Conservation (phyloP, 805 yeast genomes). For the Vanderwaltozyma tropicalis region DNA sequence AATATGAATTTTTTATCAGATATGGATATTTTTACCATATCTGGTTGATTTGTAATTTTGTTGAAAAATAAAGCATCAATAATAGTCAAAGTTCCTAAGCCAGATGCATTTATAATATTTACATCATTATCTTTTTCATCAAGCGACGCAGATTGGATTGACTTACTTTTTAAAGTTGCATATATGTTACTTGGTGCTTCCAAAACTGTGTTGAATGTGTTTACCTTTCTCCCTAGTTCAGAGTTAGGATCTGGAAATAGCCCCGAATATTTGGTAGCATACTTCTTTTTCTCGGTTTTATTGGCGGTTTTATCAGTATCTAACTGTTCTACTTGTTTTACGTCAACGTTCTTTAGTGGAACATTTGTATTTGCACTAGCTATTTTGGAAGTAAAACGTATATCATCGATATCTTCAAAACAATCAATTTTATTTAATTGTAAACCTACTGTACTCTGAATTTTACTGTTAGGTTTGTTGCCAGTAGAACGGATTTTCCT, state of each 20-base stretch:
- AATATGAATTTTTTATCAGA: slow-evolving; percentile 9
- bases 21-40: slow-evolving; percentile 10
- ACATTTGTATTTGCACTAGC: too few relatives aligned
- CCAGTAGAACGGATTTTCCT: background rate
- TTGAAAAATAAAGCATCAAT: slow-evolving; percentile 10
- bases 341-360: background rate
- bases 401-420: background rate
- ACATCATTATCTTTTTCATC: background rate
- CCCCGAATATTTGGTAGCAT: background rate
- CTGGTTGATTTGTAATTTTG: slow-evolving; percentile 9
- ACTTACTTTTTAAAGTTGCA: slow-evolving; percentile 4
- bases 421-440: background rate
- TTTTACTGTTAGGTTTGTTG: background rate
- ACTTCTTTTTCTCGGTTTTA: background rate
- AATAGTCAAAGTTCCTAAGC: background rate
- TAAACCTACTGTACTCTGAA: too few relatives aligned
- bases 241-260: background rate
- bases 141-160: background rate
- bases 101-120: background rate
- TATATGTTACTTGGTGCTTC: slow-evolving; percentile 18
- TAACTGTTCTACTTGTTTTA: background rate
- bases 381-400: background rate
- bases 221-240: slow-evolving; percentile 9
- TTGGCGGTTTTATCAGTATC: background rate
- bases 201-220: slow-evolving; percentile 19